Base-by-base conservation (phyloP, 2,329 filamentous ascomycete species). In the Colletotrichum tropicale region DNA sequence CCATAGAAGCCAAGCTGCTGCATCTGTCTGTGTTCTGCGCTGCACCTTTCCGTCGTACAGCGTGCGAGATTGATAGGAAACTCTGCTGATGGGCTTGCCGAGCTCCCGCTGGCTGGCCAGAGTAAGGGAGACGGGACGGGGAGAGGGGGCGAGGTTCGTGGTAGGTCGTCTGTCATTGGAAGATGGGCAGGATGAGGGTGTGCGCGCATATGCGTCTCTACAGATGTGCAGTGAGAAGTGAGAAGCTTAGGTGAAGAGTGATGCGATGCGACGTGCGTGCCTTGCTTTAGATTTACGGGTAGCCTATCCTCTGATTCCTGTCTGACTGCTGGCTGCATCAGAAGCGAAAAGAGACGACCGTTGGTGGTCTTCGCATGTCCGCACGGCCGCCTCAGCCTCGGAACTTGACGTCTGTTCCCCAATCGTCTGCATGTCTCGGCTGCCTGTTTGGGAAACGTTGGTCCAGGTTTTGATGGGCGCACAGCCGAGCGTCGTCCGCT, bases 341-440 rank as follows among this genome's bases (percentile, higher is more conserved):
- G 66, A 68, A 68, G 66, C 66, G 48, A 68, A 58, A 68, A 61
- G 66, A 32, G 66, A 68, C 52, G 66, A 68, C 43, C 48, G 66
- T 70, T 56, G 61, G 24, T 34, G 60, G 30, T 66, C 8, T 69
- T 56, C 32, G 16, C n/a, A n/a, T 26, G 13, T 21, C 21, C 30
- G 55, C 56, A 48, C 67, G 34, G 67, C 43, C 67, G 36, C 67
- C 38, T 48, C 55, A 67, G 62, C 69, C 73, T 64, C 69, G 38
- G 68, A 71, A 48, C 36, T 34, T 65, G n/a, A 38, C n/a, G 28
- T 71, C 61, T 65, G 52, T 30, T 48, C 21, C 26, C 67, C 5
- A 26, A 26, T 28, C 52, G 36, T 34, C 28, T 66, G n/a, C 62
- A 65, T 60, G 43, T 56, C 38, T 64, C n/a, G 32, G 55, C 26